Conservation (phyloP, 257 asterid genomes). For the Schizonepeta tenuifolia region DNA sequence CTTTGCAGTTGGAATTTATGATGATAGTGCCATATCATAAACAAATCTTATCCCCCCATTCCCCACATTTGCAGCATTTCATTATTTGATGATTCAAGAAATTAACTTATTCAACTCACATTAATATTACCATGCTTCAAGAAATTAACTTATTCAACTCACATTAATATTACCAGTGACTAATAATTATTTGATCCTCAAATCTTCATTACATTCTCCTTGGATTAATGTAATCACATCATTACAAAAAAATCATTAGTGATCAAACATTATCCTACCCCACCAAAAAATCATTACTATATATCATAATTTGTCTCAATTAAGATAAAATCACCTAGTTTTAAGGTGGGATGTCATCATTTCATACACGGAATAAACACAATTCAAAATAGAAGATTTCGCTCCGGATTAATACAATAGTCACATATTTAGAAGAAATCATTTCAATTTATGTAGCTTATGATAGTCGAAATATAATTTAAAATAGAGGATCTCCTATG, state of each 20-base stretch:
- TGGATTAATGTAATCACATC: neutral
- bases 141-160: neutral
- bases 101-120: no score
- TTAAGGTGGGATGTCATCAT: neutral
- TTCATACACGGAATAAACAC: neutral
- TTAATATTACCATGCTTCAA: no score
- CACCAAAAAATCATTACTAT: no score
- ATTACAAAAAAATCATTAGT: neutral
- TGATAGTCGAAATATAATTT: neutral
- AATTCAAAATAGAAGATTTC: neutral
- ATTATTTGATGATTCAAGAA: neutral
- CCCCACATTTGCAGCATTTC: neutral
- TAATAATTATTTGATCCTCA: neutral
- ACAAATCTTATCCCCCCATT: constrained; percentile 18
- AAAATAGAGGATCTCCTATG: neutral
- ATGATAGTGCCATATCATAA: constrained; percentile 22
- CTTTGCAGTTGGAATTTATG: constrained; percentile 35
- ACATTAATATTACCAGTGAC: neutral
- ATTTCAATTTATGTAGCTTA: neutral
- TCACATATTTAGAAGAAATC: no score
- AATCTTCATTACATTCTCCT: neutral
- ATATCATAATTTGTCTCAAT: no score
- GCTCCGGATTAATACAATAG: no score
- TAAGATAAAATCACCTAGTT: no score
- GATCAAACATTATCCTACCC: neutral